Evolutionary conservation across 73 alveolate species (phyloP), one percentile per base, ranked within the genome.

Genomic region (Paramecium biaurelia): DNA sequence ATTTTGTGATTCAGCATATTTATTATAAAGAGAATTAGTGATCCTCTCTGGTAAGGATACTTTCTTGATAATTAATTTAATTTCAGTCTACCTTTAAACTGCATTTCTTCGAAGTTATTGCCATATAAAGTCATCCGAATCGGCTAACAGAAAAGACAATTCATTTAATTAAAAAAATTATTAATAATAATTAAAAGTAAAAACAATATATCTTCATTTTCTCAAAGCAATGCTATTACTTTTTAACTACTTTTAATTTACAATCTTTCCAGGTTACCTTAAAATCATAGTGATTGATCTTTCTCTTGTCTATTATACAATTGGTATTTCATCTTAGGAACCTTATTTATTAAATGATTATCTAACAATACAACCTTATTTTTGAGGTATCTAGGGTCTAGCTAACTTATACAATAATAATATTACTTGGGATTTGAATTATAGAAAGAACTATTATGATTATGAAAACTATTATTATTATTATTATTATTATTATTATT

Each of bases 1-100:
- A 24, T 89, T 89, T 63, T 89, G 59, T 32, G 94, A 89, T 43
- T 76, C 85, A 45, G 94, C 94, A 70, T 89, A 89, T 89, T 89
- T 89, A 23, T 37, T 42, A 30, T 89, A 89, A 14, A 89, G 90
- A 41, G 90, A 79, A 79, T 42, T 43, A 79, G 90, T 79, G 42
- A 79, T 32, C 43, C 90, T 79, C 72, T 79, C 42, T 24, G 45
- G 90, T 47, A 79, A 47, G 90, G 90, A 79, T 43, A 79, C 90
- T 79, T 79, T 79, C 76, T 79, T 79, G 70, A 32, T 72, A 72
- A 72, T 72, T 72, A 72, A 72, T 42, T 24, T 79, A n/a, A 79
- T 23, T 79, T 30, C 21, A 26, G 28, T 41, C 24, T 79, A 79
- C 90, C 90, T 79, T 45, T 79, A 30, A 5, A 45, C 15, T 38